Evolutionary conservation across 1,284 basidiomycete genomes (phyloP).

Genomic region (Caloboletus firmus): DNA sequence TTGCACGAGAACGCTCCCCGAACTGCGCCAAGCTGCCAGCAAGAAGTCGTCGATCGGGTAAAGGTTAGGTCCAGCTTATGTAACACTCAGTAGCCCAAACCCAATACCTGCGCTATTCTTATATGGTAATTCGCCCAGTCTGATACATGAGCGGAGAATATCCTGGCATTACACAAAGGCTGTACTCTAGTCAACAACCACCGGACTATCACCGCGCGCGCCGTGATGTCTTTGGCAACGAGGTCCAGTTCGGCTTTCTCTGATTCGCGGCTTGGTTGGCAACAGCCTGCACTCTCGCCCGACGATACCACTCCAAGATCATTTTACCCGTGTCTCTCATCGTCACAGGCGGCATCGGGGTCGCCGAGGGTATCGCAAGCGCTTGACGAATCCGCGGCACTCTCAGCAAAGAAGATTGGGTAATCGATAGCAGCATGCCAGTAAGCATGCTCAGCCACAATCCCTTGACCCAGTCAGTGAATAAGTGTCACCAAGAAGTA

Average conservation of each 20-base stretch:
- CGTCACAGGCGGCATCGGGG: constrained; percentile 22
- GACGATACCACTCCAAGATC: constrained; percentile 26
- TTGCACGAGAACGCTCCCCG: background rate
- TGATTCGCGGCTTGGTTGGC: constrained; percentile 4
- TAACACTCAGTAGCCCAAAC: constrained; percentile 7
- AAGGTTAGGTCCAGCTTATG: constrained; percentile 12
- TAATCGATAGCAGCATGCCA: constrained; percentile 21
- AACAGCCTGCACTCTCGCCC: constrained; percentile 1
- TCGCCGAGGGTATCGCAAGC: constrained; percentile 21
- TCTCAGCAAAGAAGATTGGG: constrained; percentile 27
- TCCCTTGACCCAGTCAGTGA: constrained; percentile 18
- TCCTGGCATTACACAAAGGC: background rate
- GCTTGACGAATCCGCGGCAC: constrained; percentile 28
- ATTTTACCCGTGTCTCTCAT: constrained; percentile 30
- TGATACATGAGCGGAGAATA: background rate
- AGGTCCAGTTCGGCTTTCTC: constrained; percentile 29
- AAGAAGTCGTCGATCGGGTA: background rate
- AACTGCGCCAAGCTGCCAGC: no score
- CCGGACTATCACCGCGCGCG: constrained; percentile 7
- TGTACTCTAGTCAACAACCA: constrained; percentile 6
- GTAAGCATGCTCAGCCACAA: constrained; percentile 34
- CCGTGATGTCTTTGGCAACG: constrained; percentile 25
- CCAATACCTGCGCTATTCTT: background rate
- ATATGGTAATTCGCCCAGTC: no score
- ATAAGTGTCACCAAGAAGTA: no score